Percentiles rank a stretch among this genome's conserved stretches.
Conservation (phyloP, 768 basidiomycete genomes). For the Naganishia onofrii region DNA sequence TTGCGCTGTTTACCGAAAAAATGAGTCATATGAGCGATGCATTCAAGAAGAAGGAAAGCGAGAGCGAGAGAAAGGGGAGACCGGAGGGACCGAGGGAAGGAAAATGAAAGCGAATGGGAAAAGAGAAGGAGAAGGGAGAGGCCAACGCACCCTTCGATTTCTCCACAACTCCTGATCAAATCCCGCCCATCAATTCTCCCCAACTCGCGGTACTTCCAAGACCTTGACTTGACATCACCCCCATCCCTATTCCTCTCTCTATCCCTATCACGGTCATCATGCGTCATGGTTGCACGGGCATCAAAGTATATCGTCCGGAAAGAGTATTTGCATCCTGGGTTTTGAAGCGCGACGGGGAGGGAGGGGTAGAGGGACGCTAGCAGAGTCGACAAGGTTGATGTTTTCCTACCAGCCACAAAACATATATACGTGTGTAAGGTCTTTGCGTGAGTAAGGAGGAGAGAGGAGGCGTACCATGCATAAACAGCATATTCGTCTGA, state of each 20-base stretch:
- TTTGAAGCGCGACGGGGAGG: not conserved
- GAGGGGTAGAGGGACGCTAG: constrained; percentile 19
- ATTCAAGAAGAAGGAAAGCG: not conserved
- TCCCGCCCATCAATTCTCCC: constrained; percentile 14
- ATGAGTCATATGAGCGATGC: not conserved
- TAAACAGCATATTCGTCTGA: constrained; percentile 15
- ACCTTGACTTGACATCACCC: not conserved
- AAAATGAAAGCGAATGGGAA: not conserved
- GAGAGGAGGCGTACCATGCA: not conserved
- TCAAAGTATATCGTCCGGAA: constrained; percentile 20
- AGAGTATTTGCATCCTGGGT: not conserved
- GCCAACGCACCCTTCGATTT: constrained; percentile 1
- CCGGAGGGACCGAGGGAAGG: not conserved
- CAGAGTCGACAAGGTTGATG: constrained; percentile 13
- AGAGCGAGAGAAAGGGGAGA: not conserved
- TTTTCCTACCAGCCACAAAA: not conserved
- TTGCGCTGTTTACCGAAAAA: not conserved
- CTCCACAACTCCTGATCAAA: not conserved
- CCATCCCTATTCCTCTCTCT: not conserved
- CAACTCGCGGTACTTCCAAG: constrained; percentile 11
- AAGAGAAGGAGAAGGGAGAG: not conserved
- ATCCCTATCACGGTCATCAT: not conserved
- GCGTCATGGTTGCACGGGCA: not conserved
- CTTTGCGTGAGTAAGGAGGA: not conserved
- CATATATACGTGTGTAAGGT: not conserved